Conservation (phyloP, 1,284 basidiomycete genomes). For the Cutaneotrichosporon arboriforme region DNA sequence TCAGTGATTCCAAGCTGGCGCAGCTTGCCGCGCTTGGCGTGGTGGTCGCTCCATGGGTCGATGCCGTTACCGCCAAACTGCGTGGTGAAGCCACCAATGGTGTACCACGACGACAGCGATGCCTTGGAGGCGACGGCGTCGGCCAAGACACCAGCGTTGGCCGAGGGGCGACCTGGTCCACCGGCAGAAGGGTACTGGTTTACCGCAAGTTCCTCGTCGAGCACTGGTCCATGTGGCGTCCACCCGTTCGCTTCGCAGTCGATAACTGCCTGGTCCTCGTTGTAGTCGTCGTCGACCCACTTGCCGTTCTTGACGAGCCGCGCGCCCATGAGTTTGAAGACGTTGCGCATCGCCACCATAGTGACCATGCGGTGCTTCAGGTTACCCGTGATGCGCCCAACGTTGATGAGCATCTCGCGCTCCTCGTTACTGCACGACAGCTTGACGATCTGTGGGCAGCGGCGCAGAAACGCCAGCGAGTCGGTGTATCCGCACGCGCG, state of each 20-base stretch:
- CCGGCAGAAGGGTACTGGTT: slow-evolving; percentile 29
- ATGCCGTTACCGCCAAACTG: slow-evolving; percentile 74
- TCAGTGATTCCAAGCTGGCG: slow-evolving; percentile 64
- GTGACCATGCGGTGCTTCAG: slow-evolving; percentile 87
- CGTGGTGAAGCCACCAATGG: slow-evolving; percentile 77
- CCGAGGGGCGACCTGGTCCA: slow-evolving; percentile 29
- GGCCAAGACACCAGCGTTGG: slow-evolving; percentile 15
- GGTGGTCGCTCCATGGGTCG: slow-evolving; percentile 76
- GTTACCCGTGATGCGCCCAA: slow-evolving; percentile 80
- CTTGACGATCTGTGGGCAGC: slow-evolving; percentile 84
- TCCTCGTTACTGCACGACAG: slow-evolving; percentile 77
- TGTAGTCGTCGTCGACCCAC: slow-evolving; percentile 92
- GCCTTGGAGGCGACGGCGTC: slow-evolving; percentile 47
- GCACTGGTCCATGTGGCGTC: slow-evolving; percentile 67
- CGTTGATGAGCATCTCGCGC: slow-evolving; percentile 83
- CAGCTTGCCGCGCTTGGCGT: slow-evolving; percentile 53
- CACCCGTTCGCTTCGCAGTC: slow-evolving; percentile 66
- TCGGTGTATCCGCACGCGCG: slow-evolving; percentile 92
- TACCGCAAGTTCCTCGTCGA: slow-evolving; percentile 59
- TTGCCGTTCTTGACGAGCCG: slow-evolving; percentile 80
- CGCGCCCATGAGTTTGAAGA: slow-evolving; percentile 89
- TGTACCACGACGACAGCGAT: slow-evolving; percentile 56
- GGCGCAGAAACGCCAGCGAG: slow-evolving; percentile 92
- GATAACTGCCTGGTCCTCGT: slow-evolving; percentile 71
- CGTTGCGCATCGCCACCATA: slow-evolving; percentile 83